Conservation (phyloP, 2,329 filamentous ascomycete genomes). For the Pleoardoris graminearum region DNA sequence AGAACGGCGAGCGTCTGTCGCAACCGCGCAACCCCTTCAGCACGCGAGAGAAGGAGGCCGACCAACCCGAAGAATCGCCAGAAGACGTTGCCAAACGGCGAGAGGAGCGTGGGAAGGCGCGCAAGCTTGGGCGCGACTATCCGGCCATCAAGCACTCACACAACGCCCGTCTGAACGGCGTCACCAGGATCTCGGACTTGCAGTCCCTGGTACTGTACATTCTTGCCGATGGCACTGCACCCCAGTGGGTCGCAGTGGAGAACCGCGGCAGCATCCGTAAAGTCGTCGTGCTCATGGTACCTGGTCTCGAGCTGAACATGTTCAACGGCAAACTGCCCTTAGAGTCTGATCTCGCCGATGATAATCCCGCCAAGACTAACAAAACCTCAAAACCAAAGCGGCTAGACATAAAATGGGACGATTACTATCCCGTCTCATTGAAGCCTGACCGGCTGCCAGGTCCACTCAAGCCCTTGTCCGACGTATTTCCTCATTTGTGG, state of each 20-base stretch:
- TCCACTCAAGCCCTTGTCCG: conserved; percentile 64
- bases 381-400: conserved; percentile 28
- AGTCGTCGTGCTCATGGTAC: conserved; percentile 88
- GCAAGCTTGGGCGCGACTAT: conserved; percentile 39
- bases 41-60: not conserved
- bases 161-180: conserved; percentile 57
- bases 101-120: conserved; percentile 33
- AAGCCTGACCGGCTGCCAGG: conserved; percentile 46
- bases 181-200: conserved; percentile 61
- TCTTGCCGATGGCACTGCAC: conserved; percentile 61
- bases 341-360: conserved; percentile 14
- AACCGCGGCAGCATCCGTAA: conserved; percentile 64
- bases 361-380: conserved; percentile 20
- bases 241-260: conserved; percentile 66
- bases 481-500: conserved; percentile 88
- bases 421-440: conserved; percentile 55
- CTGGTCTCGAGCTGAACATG: conserved; percentile 87
- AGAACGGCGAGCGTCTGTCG: conserved; percentile 15
- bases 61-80: conserved; percentile 7
- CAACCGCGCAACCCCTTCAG: conserved; percentile 26
- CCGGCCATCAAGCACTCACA: conserved; percentile 55
- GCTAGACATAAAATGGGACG: conserved; percentile 49
- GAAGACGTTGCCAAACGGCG: conserved; percentile 10
- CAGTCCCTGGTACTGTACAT: conserved; percentile 62
- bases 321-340: conserved; percentile 63